Evolutionary conservation across 176 grass and related monocot species (phyloP).

Genomic region (Eragrostis nindensis): DNA sequence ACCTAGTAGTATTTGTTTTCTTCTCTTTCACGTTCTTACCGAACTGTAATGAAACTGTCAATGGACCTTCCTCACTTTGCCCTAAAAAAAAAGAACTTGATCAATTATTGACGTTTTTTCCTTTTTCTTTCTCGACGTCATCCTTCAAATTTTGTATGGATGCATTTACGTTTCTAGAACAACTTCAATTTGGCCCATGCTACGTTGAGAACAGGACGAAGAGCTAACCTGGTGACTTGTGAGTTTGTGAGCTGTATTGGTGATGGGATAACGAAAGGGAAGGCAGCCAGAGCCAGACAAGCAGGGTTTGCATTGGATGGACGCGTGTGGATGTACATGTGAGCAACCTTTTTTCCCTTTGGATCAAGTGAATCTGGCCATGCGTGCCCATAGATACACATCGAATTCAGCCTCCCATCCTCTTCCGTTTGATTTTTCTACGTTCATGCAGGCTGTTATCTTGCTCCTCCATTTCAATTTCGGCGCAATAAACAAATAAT

Average conservation of each 20-base stretch:
- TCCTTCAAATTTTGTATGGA: too few relatives aligned
- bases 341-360: neutral
- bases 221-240: neutral
- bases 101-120: too few relatives aligned
- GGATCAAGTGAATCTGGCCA: constrained; percentile 5
- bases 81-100: too few relatives aligned
- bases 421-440: neutral
- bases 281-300: neutral
- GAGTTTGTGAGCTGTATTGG: neutral
- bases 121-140: too few relatives aligned
- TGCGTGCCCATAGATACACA: neutral
- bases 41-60: too few relatives aligned
- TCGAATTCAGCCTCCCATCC: neutral
- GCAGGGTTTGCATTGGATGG: neutral
- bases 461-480: neutral
- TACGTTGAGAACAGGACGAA: neutral
- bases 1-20: too few relatives aligned
- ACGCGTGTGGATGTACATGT: neutral
- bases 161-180: too few relatives aligned
- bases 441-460: neutral
- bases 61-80: too few relatives aligned
- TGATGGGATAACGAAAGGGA: constrained; percentile 29
- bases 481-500: neutral
- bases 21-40: too few relatives aligned
- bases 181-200: neutral